Percentiles rank a stretch among this genome's conserved stretches.
phyloP scores from a whole-genome alignment of 306 rosid species.

The Crotalaria pallida region DNA sequence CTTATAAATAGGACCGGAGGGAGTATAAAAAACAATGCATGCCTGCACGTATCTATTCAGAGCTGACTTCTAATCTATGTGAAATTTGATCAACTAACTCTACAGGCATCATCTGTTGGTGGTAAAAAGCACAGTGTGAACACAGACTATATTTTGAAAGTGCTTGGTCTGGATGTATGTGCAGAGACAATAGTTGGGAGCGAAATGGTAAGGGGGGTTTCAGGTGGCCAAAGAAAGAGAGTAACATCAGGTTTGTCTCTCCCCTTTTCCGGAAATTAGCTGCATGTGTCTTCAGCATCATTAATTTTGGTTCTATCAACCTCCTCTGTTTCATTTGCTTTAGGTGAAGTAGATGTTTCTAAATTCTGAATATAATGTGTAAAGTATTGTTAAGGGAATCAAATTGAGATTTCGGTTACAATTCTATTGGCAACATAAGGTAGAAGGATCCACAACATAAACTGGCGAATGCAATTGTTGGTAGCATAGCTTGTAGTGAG shows the following conservation, averaged over 20 bases:
- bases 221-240: conserved; percentile 92
- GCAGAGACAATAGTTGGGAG: conserved; percentile 80
- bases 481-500: not conserved
- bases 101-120: conserved; percentile 79
- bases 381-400: not conserved
- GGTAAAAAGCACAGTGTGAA: conserved; percentile 69
- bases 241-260: conserved; percentile 73
- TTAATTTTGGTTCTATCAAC: not conserved
- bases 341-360: not conserved
- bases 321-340: not conserved
- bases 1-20: too few relatives aligned
- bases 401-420: not conserved
- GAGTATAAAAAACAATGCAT: not conserved
- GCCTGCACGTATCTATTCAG: not conserved
- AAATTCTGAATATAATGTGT: not conserved
- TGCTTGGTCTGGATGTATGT: conserved; percentile 83
- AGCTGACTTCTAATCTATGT: not conserved
- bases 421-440: not conserved
- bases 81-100: conserved; percentile 26
- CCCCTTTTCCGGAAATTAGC: not conserved
- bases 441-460: not conserved
- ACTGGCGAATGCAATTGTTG: not conserved
- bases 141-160: conserved; percentile 75
- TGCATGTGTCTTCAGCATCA: not conserved
- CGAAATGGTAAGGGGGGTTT: conserved; percentile 80